Base-by-base conservation (phyloP, 148 eudicot genomes). In the Polygonum aviculare region DNA sequence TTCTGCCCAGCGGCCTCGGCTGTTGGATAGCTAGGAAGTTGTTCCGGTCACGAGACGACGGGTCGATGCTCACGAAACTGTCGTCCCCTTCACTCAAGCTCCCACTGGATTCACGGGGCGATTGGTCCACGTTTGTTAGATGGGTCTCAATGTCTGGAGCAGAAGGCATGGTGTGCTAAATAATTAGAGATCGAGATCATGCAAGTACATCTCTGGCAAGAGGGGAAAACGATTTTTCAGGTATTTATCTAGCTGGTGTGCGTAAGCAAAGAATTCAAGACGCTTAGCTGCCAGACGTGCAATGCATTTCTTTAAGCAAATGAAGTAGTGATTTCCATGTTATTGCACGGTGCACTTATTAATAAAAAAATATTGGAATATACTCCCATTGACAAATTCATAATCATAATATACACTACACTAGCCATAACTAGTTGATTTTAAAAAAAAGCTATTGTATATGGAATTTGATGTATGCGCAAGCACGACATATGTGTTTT, bases 21-120 rank as follows among this genome's bases (percentile, higher is more conserved):
- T 67, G 72, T 14, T 88, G 80, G 5, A 84, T 63, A 36, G 81
- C 80, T 12, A 81, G 72, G 77, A 84, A 83, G 73, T 82, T 12
- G 33, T 57, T 7, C 33, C 33, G 33, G 33, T 51, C 86, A 10
- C 57, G 55, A 50, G 55, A 77, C 26, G 55, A 77, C 26, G 63
- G 78, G 69, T 82, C 79, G 7, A 82, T 79, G 4, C 79, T 82
- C 82, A 82, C 76, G 77, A 74, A 83, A 40, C 80, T 75, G 49
- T 84, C 84, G 63, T 81, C 83, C 2, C 70, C 85, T 2, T 60
- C 76, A 79, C 57, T 45, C 75, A 1, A 19, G 74, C 78, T 77
- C 55, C 77, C 83, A 21, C 79, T 77, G 1, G 83, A 80, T 57
- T 21, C 78, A 38, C 83, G 87, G 51, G 72, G 74, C 31, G 31